Conservation (phyloP, 2,329 filamentous ascomycete species). For the Pseudogymnoascus sp. region DNA sequence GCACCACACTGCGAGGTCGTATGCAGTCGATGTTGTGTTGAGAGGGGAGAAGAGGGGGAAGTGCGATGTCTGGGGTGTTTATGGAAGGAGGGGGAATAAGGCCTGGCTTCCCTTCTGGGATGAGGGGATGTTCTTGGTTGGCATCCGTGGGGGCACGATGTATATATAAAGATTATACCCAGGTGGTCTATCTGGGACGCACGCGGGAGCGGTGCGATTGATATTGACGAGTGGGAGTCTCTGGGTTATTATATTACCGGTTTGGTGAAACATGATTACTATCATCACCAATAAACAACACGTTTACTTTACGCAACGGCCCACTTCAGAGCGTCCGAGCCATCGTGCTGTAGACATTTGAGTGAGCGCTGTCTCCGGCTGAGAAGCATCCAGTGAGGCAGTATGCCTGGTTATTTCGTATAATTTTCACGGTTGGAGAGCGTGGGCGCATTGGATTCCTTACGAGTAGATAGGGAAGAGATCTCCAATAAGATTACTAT, state of each 20-base stretch:
- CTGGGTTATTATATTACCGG: background rate
- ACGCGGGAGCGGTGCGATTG: background rate
- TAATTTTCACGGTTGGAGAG: background rate
- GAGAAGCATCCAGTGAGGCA: background rate
- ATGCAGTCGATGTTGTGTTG: constrained; percentile 62
- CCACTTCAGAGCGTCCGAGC: background rate
- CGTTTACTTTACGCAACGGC: background rate
- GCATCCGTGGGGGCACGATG: background rate
- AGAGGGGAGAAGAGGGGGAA: constrained; percentile 55
- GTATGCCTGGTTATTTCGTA: background rate
- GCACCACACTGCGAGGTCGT: constrained; percentile 35
- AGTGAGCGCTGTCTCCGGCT: background rate
- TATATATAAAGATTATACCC: constrained; percentile 6
- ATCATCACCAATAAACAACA: background rate
- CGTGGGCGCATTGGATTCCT: background rate
- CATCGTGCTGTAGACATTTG: background rate
- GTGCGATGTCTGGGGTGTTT: constrained; percentile 59
- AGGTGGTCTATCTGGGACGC: background rate
- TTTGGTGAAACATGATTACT: background rate
- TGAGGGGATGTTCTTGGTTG: background rate
- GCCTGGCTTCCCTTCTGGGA: background rate
- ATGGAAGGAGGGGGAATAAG: constrained; percentile 15
- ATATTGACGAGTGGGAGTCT: background rate
- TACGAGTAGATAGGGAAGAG: background rate
- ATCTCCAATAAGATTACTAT: constrained; percentile 1